Evolutionary conservation across 2,329 filamentous ascomycete genomes (phyloP), one percentile per base, ranked within the genome.

Genomic region (Coleophoma cylindrospora): DNA sequence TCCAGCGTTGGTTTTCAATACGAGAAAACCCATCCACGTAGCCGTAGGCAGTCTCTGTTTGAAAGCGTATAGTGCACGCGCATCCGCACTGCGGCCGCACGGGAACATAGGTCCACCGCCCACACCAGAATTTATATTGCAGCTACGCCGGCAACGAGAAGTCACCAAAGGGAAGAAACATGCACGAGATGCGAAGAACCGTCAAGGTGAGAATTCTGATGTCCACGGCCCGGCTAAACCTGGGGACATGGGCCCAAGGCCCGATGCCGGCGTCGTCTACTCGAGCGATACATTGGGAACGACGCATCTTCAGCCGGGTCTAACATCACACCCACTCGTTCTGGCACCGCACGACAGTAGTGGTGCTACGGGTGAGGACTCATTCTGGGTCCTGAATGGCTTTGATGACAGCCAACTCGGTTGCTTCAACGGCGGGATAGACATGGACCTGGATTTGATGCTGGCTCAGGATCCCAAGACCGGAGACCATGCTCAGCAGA

Each of bases 1-100:
- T 36, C 54, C 52, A 37, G 57, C 56, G 3, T 55, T 65, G 53
- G 19, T 62, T 11, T 49, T 52, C 5, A 53, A 62, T 49, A 61
- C 49, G 33, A 61, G 59, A 34, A 61, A 60, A 47, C 60, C 61
- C 1, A 64, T 66, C 9, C 54, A 59, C 41, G 54, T 62, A n/a
- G 65, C 64, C 9, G 63, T 68, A 2, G 64, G 61, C 10, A 64
- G 58, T 51, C 60, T 66, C 12, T 66, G 65, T 43, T 53, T 67
- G 52, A 64, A 65, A 52, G 64, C 64, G 47, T 66, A 57, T 46
- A 53, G 40, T 45, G 56, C 45, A 48, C 58, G 58, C 21, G 52
- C 52, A 51, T 52, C 50, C 34, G 56, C 54, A 22, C 43, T 58
- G 21, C 27, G 6, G 27, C 21, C 17, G 45, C 55, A 59, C 10